Evolutionary conservation across 2,329 filamentous ascomycete genomes (phyloP).

Genomic region (Paramyrothecium sp.): DNA sequence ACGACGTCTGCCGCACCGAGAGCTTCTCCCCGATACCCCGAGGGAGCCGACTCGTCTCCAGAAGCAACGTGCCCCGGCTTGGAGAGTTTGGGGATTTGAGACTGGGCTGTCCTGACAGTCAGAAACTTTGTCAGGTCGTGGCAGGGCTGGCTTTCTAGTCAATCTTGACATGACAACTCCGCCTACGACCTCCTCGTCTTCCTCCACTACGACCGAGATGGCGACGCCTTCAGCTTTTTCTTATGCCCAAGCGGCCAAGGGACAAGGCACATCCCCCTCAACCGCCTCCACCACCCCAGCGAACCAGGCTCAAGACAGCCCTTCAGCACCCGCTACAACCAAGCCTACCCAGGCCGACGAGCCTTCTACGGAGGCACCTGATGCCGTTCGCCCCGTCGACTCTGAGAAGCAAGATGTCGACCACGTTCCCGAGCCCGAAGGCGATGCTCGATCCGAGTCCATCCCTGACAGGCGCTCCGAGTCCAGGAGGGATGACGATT

Average conservation of each 20-base stretch:
- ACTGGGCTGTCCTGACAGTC: neutral
- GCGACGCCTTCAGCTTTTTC: slow-evolving; percentile 69
- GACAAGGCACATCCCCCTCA: slow-evolving; percentile 50
- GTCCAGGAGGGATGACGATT: slow-evolving; percentile 35
- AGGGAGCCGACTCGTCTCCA: neutral
- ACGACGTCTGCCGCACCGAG: neutral
- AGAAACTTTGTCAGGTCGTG: neutral
- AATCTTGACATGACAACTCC: slow-evolving; percentile 22
- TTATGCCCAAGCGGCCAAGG: slow-evolving; percentile 94
- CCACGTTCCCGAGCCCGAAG: slow-evolving; percentile 34
- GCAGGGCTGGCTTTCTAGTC: neutral
- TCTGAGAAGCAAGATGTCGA: slow-evolving; percentile 32
- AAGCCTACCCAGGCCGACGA: slow-evolving; percentile 19
- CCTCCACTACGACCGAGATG: slow-evolving; percentile 36
- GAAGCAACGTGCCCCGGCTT: neutral
- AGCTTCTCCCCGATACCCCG: neutral
- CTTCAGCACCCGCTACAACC: slow-evolving; percentile 23
- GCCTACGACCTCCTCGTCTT: slow-evolving; percentile 22
- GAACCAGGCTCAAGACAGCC: slow-evolving; percentile 21
- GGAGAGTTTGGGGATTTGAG: neutral
- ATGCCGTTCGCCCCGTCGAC: slow-evolving; percentile 13
- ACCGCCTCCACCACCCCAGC: slow-evolving; percentile 20
- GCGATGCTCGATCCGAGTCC: slow-evolving; percentile 32
- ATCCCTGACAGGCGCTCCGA: slow-evolving; percentile 29
- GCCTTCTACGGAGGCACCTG: slow-evolving; percentile 20